Percentiles rank a stretch among this genome's conserved stretches.
These are phyloP conservation scores for Pleurotus tuber-regium DNA, from an alignment of 768 basidiomycete genomes.

Conservation along the genomic window DNA sequence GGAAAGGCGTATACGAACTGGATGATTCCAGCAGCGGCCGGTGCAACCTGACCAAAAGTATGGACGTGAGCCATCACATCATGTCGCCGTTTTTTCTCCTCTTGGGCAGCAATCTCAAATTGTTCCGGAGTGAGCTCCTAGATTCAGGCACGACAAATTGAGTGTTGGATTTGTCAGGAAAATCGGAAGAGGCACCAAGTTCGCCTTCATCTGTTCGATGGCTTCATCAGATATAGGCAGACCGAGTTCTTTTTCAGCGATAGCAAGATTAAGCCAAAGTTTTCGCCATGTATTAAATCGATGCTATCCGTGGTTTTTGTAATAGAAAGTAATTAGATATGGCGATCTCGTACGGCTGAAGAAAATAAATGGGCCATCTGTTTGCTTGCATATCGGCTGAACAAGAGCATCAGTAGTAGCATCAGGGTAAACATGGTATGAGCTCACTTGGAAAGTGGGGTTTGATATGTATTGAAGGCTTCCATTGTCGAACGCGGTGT, in stretches of 20 bases:
- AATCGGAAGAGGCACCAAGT: conserved; percentile 58
- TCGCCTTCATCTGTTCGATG: conserved; percentile 91
- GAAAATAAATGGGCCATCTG: conserved; percentile 99
- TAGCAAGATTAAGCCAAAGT: conserved; percentile 95
- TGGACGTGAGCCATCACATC: conserved; percentile 99
- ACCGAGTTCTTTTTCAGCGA: conserved; percentile 95
- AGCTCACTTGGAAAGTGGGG: conserved; percentile 77
- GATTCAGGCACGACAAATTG: conserved; percentile 10
- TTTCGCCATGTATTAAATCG: conserved; percentile 94
- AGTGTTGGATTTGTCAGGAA: background rate
- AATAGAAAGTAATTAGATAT: background rate
- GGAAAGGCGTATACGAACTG: conserved; percentile 52
- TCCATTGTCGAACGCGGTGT: no score
- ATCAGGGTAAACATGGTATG: no score
- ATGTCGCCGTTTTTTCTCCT: conserved; percentile 97
- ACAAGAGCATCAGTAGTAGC: background rate
- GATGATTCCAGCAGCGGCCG: conserved; percentile 93
- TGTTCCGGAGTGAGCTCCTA: conserved; percentile 85
- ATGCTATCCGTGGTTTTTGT: conserved; percentile 49
- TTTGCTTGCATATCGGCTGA: conserved; percentile 96
- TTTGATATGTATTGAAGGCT: conserved; percentile 70
- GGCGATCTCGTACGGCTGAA: conserved; percentile 61
- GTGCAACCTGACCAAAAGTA: conserved; percentile 92
- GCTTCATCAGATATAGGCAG: conserved; percentile 87
- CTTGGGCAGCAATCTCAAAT: conserved; percentile 86